Conservation (phyloP, 1,284 basidiomycete species). For the Xerocomus minutiporus region DNA sequence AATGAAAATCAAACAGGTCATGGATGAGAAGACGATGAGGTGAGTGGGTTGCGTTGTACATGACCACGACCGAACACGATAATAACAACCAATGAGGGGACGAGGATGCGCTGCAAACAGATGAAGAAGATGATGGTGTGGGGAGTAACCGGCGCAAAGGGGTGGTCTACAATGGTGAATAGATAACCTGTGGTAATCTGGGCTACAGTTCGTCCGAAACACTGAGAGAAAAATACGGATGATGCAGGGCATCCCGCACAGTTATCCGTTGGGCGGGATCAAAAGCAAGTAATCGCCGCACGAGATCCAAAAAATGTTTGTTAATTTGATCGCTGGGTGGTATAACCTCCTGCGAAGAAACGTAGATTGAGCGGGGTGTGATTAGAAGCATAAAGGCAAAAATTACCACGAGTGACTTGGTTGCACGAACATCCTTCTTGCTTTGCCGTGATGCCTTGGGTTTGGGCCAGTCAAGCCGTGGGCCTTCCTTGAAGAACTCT, state of each 20-base stretch:
- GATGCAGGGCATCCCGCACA: slow-evolving; percentile 81
- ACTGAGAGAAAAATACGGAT: slow-evolving; percentile 75
- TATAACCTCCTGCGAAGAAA: slow-evolving; percentile 70
- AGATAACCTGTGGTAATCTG: slow-evolving; percentile 33
- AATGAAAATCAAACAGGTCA: slow-evolving; percentile 28
- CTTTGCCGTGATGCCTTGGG: slow-evolving; percentile 83
- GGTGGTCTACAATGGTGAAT: slow-evolving; percentile 35
- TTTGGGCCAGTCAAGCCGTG: slow-evolving; percentile 89
- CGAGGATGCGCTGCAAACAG: slow-evolving; percentile 23
- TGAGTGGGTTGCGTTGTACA: slow-evolving; percentile 36
- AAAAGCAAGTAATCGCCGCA: slow-evolving; percentile 84
- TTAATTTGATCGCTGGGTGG: slow-evolving; percentile 68
- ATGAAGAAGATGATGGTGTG: slow-evolving; percentile 22
- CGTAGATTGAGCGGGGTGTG: slow-evolving; percentile 11
- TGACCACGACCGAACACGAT: slow-evolving; percentile 36
- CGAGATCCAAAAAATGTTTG: slow-evolving; percentile 80
- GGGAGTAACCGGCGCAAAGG: slow-evolving; percentile 22
- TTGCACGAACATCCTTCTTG: slow-evolving; percentile 89
- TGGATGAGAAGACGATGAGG: slow-evolving; percentile 26
- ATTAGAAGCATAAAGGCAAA: slow-evolving; percentile 3
- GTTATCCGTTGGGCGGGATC: slow-evolving; percentile 86
- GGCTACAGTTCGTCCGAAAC: slow-evolving; percentile 56
- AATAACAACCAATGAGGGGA: slow-evolving; percentile 34
- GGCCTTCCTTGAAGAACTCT: slow-evolving; percentile 87
- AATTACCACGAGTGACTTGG: slow-evolving; percentile 72